Evolutionary conservation across 2,329 filamentous ascomycete species (phyloP).

Genomic region (Gaeumannomyces sp.): DNA sequence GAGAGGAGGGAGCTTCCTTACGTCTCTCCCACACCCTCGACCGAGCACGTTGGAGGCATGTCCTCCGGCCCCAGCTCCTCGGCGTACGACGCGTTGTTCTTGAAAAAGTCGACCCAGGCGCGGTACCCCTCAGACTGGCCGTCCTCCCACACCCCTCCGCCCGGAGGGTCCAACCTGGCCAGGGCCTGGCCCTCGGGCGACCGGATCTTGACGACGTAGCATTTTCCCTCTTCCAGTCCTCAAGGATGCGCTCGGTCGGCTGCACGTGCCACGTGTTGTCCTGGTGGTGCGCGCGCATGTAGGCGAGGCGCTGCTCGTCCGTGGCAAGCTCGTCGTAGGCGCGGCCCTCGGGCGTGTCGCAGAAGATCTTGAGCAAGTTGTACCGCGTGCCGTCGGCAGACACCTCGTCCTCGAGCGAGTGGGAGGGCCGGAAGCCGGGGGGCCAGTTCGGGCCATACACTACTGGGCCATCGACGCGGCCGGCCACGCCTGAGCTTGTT

Average conservation of each 20-base stretch:
- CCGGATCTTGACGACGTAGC: background rate
- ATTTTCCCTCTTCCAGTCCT: slow-evolving; percentile 1
- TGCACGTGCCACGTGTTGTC: slow-evolving; percentile 1
- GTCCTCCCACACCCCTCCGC: background rate
- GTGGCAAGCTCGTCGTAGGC: background rate
- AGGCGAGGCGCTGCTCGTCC: background rate
- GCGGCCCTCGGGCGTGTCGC: background rate
- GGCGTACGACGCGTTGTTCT: slow-evolving; percentile 1
- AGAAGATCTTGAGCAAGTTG: slow-evolving; percentile 2
- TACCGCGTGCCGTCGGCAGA: background rate
- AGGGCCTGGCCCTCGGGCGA: background rate
- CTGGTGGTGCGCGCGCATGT: slow-evolving; percentile 2
- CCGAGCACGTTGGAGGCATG: background rate
- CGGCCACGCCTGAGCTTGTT: no score
- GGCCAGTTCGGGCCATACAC: background rate
- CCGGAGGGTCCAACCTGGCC: background rate
- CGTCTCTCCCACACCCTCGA: background rate
- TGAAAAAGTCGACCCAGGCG: background rate
- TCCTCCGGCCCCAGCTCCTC: background rate
- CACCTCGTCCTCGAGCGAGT: background rate
- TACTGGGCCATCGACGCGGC: no score
- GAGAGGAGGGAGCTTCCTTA: background rate
- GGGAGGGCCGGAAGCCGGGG: background rate
- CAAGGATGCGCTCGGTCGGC: background rate
- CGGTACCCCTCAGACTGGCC: background rate